Conservation (phyloP, 805 yeast species). For the Komagataella ulmi region DNA sequence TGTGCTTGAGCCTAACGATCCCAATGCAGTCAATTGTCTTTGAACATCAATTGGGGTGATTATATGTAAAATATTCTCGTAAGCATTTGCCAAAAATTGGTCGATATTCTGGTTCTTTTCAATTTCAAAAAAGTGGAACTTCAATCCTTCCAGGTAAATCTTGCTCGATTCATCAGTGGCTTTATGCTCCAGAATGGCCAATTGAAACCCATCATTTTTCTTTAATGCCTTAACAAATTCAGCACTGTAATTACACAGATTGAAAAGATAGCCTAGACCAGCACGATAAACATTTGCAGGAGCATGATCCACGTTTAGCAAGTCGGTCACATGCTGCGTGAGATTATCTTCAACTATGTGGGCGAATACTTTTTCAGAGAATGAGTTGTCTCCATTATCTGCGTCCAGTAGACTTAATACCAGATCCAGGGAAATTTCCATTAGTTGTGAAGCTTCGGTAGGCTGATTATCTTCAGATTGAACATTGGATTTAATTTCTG, state of each 20-base stretch:
- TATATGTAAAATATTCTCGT: slow-evolving; percentile 8
- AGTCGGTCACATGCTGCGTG: slow-evolving; percentile 21
- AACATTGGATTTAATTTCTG: neutral
- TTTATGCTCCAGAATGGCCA: slow-evolving; percentile 8
- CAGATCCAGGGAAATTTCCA: neutral
- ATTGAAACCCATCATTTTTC: neutral
- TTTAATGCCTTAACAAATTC: slow-evolving; percentile 25
- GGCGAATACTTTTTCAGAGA: slow-evolving; percentile 28
- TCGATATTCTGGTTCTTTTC: slow-evolving; percentile 9
- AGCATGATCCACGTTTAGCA: slow-evolving; percentile 19
- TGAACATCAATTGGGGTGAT: neutral
- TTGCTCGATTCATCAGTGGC: slow-evolving; percentile 8
- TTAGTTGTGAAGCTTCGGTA: neutral
- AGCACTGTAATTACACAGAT: slow-evolving; percentile 43
- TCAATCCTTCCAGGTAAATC: slow-evolving; percentile 26
- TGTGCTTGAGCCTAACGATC: neutral
- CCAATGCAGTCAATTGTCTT: neutral
- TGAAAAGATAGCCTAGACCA: slow-evolving; percentile 38
- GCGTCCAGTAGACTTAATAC: slow-evolving; percentile 8
- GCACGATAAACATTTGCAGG: neutral
- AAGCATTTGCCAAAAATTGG: slow-evolving; percentile 10
- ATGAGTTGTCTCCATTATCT: slow-evolving; percentile 43
- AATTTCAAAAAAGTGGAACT: slow-evolving; percentile 26
- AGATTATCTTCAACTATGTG: slow-evolving; percentile 9
- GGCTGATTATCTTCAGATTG: neutral